Evolutionary conservation across 371 early-diverging fungal genomes (phyloP).

Genomic region (Sporodiniella umbellata): DNA sequence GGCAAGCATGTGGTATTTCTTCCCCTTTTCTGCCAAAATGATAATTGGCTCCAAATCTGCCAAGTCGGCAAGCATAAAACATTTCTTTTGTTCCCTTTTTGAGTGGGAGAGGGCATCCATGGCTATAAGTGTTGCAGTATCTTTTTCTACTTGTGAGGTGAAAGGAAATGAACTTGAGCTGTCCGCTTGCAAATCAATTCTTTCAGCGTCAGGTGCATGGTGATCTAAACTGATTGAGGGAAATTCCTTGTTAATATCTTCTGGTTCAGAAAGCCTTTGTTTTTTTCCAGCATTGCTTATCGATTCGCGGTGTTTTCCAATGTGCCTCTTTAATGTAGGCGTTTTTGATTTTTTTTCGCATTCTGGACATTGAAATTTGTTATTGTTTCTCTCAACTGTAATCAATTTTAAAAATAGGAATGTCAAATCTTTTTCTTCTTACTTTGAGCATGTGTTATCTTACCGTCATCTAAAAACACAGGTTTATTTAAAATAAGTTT

Average conservation of each 20-base stretch:
- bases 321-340: constrained; percentile 8
- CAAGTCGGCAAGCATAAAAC: constrained; percentile 13
- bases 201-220: constrained; percentile 8
- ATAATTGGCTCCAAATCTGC: constrained; percentile 14
- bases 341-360: constrained; percentile 6
- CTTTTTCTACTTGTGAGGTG: constrained; percentile 11
- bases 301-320: constrained; percentile 6
- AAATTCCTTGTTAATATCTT: constrained; percentile 7
- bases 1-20: too few relatives aligned
- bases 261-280: constrained; percentile 8
- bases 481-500: too few relatives aligned
- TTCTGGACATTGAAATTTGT: constrained; percentile 10
- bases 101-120: constrained; percentile 13
- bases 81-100: constrained; percentile 15
- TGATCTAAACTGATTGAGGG: constrained; percentile 13
- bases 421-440: constrained; percentile 5
- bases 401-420: constrained; percentile 1
- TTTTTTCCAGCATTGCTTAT: constrained; percentile 11
- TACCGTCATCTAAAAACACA: constrained; percentile 5
- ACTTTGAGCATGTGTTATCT: constrained; percentile 11
- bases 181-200: constrained; percentile 8
- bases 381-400: neutral
- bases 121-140: constrained; percentile 11
- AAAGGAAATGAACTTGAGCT: constrained; percentile 14
- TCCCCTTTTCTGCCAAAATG: too few relatives aligned